A percentile compares a stretch with the other conserved stretches of the same genome.
phyloP scores from a whole-genome alignment of 192 early-diverging fungal genomes.

The Bifiguratus adelaidae region DNA sequence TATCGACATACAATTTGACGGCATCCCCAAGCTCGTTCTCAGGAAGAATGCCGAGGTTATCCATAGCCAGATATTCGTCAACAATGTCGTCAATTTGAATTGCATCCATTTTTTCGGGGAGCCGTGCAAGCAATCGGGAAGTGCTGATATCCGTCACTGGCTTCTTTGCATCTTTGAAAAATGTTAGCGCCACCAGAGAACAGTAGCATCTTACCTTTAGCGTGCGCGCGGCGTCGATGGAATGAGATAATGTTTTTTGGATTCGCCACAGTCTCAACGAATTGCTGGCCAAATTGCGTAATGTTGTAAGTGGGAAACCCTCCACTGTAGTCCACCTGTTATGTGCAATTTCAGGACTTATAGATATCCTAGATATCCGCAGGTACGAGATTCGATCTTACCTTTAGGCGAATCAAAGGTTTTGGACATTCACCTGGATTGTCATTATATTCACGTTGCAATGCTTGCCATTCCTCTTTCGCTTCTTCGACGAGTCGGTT shows the following conservation, averaged over 20 bases:
- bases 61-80: slow-evolving; percentile 52
- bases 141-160: not conserved
- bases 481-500: slow-evolving; percentile 57
- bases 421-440: slow-evolving; percentile 15
- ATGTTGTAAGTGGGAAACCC: slow-evolving; percentile 80
- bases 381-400: too few relatives aligned
- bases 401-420: slow-evolving; percentile 68
- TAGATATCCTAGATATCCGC: too few relatives aligned
- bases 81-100: slow-evolving; percentile 70
- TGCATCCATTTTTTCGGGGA: slow-evolving; percentile 52
- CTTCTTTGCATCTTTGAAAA: not conserved
- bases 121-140: not conserved
- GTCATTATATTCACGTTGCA: not conserved
- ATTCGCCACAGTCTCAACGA: slow-evolving; percentile 78
- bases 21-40: slow-evolving; percentile 71
- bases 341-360: too few relatives aligned
- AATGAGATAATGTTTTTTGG: slow-evolving; percentile 80
- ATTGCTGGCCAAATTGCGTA: slow-evolving; percentile 72
- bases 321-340: slow-evolving; percentile 86
- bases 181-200: too few relatives aligned
- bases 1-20: slow-evolving; percentile 68
- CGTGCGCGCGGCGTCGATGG: slow-evolving; percentile 51
- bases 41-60: slow-evolving; percentile 59
- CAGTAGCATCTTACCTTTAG: too few relatives aligned
- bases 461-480: slow-evolving; percentile 38